These are phyloP conservation scores for Saprolegnia diclina DNA, from an alignment of 352 stramenopile species.

Conservation along the genomic window DNA sequence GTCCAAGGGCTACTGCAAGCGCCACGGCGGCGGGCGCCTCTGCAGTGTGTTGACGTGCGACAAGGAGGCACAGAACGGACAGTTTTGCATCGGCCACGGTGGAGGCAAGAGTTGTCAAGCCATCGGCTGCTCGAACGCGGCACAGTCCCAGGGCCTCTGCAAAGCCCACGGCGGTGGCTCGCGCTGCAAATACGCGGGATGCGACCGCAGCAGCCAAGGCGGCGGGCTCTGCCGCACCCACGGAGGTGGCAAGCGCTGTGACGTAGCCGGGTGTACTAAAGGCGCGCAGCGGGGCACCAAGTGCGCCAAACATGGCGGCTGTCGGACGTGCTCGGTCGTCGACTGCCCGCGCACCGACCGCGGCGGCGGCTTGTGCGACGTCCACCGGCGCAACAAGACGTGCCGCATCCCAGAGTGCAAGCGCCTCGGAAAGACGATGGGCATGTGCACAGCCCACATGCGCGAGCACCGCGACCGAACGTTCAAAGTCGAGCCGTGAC, in stretches of 20 bases:
- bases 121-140: constrained; percentile 36
- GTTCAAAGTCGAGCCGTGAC: constrained; percentile 52
- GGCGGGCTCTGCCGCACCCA: constrained; percentile 43
- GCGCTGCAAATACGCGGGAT: constrained; percentile 41
- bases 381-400: constrained; percentile 69
- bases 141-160: constrained; percentile 40
- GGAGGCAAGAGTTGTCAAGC: constrained; percentile 37
- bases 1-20: constrained; percentile 80
- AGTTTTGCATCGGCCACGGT: constrained; percentile 41
- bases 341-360: constrained; percentile 43
- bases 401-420: constrained; percentile 71
- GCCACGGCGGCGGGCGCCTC: constrained; percentile 73
- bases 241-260: constrained; percentile 46
- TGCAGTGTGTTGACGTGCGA: constrained; percentile 63
- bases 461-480: constrained; percentile 34
- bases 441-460: constrained; percentile 87
- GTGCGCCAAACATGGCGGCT: constrained; percentile 43
- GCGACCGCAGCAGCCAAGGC: constrained; percentile 40
- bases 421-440: constrained; percentile 77
- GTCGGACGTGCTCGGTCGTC: constrained; percentile 31
- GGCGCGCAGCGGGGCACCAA: constrained; percentile 40
- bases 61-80: constrained; percentile 56
- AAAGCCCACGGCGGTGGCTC: constrained; percentile 42
- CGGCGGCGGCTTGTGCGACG: constrained; percentile 40
- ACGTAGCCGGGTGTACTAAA: constrained; percentile 44